phyloP scores from a whole-genome alignment of 1,284 basidiomycete genomes.

The Xanthoconium separans region DNA sequence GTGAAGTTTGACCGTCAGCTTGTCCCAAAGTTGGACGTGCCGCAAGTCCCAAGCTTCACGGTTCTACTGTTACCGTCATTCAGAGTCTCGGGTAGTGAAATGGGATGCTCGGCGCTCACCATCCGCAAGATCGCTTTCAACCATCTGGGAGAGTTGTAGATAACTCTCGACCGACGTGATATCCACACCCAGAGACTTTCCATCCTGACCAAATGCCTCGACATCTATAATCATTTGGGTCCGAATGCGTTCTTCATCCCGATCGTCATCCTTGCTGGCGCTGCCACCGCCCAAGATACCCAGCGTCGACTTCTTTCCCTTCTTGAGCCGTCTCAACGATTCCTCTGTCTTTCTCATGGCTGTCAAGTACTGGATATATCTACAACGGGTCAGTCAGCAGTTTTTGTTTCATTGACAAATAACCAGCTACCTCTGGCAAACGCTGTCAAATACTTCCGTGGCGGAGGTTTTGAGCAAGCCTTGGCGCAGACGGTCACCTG shows the following conservation, averaged over 20 bases:
- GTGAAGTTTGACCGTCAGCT: no score
- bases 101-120: conserved; percentile 13
- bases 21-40: no score
- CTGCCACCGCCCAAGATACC: conserved; percentile 66
- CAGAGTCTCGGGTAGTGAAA: neutral
- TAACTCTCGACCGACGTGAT: conserved; percentile 56
- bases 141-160: conserved; percentile 57
- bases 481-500: conserved; percentile 57
- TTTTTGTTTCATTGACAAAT: neutral
- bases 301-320: conserved; percentile 78
- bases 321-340: conserved; percentile 80
- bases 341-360: conserved; percentile 91
- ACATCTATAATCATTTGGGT: conserved; percentile 87
- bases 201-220: conserved; percentile 78
- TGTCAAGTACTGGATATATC: conserved; percentile 69
- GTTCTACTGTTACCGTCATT: conserved; percentile 13
- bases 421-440: conserved; percentile 59
- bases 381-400: conserved; percentile 26
- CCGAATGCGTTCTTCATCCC: conserved; percentile 79
- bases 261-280: conserved; percentile 55
- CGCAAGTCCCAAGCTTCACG: conserved; percentile 10
- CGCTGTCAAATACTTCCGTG: conserved; percentile 69
- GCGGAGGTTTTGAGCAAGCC: conserved; percentile 56
- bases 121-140: conserved; percentile 45
- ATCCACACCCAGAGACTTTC: conserved; percentile 65